Evolutionary conservation across 192 early-diverging fungal species (phyloP).

Genomic region (Obelidium mucronatum): DNA sequence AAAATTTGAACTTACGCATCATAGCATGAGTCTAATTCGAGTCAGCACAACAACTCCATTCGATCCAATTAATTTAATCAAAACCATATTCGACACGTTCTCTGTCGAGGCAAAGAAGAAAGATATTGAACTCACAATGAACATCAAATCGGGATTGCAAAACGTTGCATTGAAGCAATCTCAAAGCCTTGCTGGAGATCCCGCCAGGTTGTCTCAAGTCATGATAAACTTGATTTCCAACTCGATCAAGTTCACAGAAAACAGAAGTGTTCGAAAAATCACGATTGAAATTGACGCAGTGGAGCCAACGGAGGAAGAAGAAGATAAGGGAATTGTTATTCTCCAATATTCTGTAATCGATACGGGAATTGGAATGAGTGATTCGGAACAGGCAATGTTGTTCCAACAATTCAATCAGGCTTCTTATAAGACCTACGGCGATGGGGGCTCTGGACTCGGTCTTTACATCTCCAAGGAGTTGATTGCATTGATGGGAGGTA

Average conservation of each 20-base stretch:
- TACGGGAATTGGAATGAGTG: conserved; percentile 45
- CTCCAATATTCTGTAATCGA: conserved; percentile 13
- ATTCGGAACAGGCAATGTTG: conserved; percentile 14
- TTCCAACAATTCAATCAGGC: neutral
- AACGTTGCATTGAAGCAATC: neutral
- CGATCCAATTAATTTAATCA: neutral
- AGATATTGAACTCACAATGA: neutral
- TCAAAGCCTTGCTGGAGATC: neutral
- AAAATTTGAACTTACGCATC: too few species aligned
- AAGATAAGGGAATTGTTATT: neutral
- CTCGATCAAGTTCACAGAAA: conserved; percentile 15
- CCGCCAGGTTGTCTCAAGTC: neutral
- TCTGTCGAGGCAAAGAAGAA: neutral
- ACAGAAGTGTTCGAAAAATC: neutral
- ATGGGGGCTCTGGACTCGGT: conserved; percentile 57
- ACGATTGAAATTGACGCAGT: neutral
- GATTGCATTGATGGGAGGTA: conserved; percentile 40
- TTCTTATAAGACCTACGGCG: neutral
- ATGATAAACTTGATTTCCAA: neutral
- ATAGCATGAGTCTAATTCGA: conserved; percentile 2
- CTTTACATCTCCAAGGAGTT: conserved; percentile 53
- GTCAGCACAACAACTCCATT: neutral
- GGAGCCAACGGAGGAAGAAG: neutral
- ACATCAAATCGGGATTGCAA: neutral
- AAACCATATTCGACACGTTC: conserved; percentile 9